A percentile compares a stretch with the other conserved stretches of the same genome.
These are phyloP conservation scores for Dendrobium chrysotoxum DNA, from an alignment of 106 monocot genomes.

Conservation along the genomic window DNA sequence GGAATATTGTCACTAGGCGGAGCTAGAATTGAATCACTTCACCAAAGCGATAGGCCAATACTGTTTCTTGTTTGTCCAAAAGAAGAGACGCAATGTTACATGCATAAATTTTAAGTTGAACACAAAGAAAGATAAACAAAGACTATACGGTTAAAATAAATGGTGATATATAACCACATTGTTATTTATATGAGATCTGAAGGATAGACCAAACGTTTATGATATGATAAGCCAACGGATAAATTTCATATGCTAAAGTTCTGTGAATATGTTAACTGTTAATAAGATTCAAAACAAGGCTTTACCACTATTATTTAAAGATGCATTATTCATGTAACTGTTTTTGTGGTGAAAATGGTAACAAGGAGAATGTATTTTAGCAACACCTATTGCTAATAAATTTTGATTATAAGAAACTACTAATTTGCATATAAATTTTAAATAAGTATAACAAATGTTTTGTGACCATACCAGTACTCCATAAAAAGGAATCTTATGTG, in stretches of 20 bases:
- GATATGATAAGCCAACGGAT: background rate
- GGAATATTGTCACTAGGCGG: too few relatives aligned
- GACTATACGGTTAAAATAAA: background rate
- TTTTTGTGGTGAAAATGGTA: background rate
- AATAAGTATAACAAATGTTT: background rate
- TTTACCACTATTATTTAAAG: background rate
- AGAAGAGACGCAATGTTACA: too few relatives aligned
- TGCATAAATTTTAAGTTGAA: background rate
- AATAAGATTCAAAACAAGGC: background rate
- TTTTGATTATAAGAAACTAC: background rate
- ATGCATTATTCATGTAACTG: background rate
- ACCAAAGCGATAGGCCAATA: too few relatives aligned
- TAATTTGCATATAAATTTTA: background rate
- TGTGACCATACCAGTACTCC: conserved; percentile 67
- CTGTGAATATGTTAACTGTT: background rate
- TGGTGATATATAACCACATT: background rate
- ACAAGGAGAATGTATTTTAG: background rate
- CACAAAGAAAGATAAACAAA: background rate
- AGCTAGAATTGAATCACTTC: too few relatives aligned
- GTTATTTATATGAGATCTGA: background rate
- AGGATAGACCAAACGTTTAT: background rate
- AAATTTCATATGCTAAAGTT: background rate
- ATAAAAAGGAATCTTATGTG: conserved; percentile 92
- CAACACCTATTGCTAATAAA: background rate
- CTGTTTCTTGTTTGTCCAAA: too few relatives aligned